Conservation (phyloP, 768 basidiomycete species). For the Boletellus emodensis region DNA sequence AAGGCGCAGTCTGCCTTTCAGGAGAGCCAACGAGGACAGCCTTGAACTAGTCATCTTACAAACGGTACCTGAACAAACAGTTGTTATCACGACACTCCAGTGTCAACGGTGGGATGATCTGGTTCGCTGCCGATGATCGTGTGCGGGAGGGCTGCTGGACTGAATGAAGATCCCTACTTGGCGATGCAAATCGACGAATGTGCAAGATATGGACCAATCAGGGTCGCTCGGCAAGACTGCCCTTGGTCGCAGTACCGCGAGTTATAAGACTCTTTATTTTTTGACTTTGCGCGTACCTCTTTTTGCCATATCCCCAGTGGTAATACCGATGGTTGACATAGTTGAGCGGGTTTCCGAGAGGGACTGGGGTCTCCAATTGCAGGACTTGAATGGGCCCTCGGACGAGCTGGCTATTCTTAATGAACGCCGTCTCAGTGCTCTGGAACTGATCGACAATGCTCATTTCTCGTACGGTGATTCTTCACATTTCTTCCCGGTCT, state of each 20-base stretch:
- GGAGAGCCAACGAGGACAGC: not conserved
- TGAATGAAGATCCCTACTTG: constrained; percentile 2
- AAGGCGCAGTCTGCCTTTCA: not conserved
- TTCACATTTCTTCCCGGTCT: not conserved
- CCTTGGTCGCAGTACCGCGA: constrained; percentile 1
- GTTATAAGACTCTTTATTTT: constrained; percentile 15
- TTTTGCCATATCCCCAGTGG: not conserved
- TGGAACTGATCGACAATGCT: constrained; percentile 83
- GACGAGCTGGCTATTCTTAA: constrained; percentile 40
- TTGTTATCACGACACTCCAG: not conserved
- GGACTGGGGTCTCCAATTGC: not conserved
- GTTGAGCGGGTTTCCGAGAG: constrained; percentile 1
- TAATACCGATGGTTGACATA: constrained; percentile 12
- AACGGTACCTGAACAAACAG: constrained; percentile 5
- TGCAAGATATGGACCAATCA: constrained; percentile 18
- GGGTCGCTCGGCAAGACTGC: not conserved
- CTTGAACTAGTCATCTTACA: not conserved
- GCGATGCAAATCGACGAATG: constrained; percentile 17
- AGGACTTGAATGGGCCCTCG: not conserved
- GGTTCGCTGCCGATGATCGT: not conserved
- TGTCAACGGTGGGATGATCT: not conserved
- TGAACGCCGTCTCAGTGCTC: constrained; percentile 68
- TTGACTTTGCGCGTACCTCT: constrained; percentile 1
- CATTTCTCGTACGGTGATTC: constrained; percentile 60
- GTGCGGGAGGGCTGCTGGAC: not conserved